Base-by-base conservation (phyloP, 2,329 filamentous ascomycete genomes). In the Ceratocystis variospora region DNA sequence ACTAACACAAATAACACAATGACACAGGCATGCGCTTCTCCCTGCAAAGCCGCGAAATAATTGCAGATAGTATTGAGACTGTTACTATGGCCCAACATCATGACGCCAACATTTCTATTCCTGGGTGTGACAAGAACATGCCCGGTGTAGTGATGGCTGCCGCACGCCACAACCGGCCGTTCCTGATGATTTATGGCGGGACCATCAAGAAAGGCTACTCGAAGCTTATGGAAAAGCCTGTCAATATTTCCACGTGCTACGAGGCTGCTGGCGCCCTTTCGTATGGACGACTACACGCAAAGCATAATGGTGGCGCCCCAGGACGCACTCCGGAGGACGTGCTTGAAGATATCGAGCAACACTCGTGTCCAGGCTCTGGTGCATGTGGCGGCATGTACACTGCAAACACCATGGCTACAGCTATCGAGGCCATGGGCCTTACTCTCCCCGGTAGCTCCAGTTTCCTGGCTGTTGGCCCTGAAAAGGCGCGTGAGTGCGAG, bases 51-150 rank as follows among this genome's bases (percentile, higher is more conserved):
- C 83, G 92, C 68, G 92, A 97, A 73, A 86, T 96, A 70, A 96
- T 97, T 70, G 92, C 92, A 69, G 92, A 97, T 77, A 92, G 87
- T 71, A 91, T 96, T 72, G 93, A 97, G 78, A 92, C 89, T 1
- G 89, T 96, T 48, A 96, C 91, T 1, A 93, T 88, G 74, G 93
- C 89, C 4, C 92, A 96, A 74, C 88, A 88, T 71, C 90, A 96
- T 75, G 93, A 96, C 74, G 93, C 91, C 67, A 95, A 92, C 75
- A 92, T 96, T 74, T 86, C 89, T 37, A 93, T 96, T 71, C 91
- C 93, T 0, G 92, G 92, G 10, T 96, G 92, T 75, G 92, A 96
- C 78, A 96, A 96, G 83, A 96, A 96, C 75, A 96, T 96, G 93
- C 92, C 92, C 0, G 92, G 92, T 69, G 87, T 89, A 17, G 80